Evolutionary conservation across 345 rosid species (phyloP), one percentile per base, ranked within the genome.

Genomic region (Heritiera fomes): DNA sequence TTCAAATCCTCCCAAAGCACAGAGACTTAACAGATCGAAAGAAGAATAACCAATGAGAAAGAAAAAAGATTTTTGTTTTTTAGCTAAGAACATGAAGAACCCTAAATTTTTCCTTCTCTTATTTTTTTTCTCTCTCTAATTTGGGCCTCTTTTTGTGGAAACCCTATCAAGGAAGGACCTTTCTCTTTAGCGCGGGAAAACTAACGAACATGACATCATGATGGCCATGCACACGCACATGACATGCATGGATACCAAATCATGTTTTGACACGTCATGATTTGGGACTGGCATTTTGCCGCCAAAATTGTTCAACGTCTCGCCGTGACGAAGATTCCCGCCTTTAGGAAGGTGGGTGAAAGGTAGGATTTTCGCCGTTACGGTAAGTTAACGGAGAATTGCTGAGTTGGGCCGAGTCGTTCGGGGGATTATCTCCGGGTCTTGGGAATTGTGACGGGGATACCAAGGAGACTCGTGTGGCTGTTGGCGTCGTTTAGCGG

Each of bases 151-250:
- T 60, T 60, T 60, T 60, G 64, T 60, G 64, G 34, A 60, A 23
- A 60, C 64, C 64, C 64, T 60, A 60, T 60, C 64, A 60, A 10
- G 14, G 34, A n/a, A 23, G 63, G 62, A 55, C 34, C 61, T 72
- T 72, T 8, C 76, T 34, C 47, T 53, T 70, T 72, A 72, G 76
- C 76, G 76, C 76, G 76, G 76, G 76, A 72, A 72, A 72, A 72
- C 59, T 18, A 55, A 55, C 49, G 47, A 72, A 72, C 76, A 72
- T 72, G 10, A 34, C 63, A 72, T 55, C 76, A 72, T 55, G 62
- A 72, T 55, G 28, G 17, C 12, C 49, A 72, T 72, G 49, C 76
- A 18, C 63, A 55, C 18, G 47, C 23, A n/a, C 45, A 55, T 72
- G 8, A 53, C 49, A 72, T 72, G 3, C 76, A 72, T 72, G 2